Evolutionary conservation across 352 stramenopile species (phyloP).

Genomic region (Pythium rishiriense): DNA sequence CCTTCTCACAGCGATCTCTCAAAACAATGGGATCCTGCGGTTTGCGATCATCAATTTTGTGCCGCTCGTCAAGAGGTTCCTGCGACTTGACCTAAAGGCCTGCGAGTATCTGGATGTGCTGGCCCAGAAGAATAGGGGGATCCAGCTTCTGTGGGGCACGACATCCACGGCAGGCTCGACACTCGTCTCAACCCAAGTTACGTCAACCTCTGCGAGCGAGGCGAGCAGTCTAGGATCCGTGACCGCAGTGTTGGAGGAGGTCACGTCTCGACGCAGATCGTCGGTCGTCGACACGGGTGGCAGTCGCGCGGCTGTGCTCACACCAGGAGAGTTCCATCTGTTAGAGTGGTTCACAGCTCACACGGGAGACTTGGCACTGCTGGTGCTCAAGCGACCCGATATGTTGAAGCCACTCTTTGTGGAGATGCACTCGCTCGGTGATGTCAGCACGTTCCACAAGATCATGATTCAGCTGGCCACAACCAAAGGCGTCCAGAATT

Average conservation of each 20-base stretch:
- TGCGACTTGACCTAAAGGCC: slow-evolving; percentile 56
- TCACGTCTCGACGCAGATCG: not conserved
- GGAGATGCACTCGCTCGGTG: slow-evolving; percentile 55
- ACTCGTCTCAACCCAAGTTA: not conserved
- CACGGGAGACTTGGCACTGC: slow-evolving; percentile 43
- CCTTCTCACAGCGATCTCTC: slow-evolving; percentile 52
- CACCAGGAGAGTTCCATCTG: slow-evolving; percentile 27
- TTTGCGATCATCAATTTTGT: slow-evolving; percentile 75
- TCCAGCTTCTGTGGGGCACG: slow-evolving; percentile 66
- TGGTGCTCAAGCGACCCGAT: slow-evolving; percentile 59
- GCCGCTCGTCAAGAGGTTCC: slow-evolving; percentile 61
- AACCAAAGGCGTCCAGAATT: slow-evolving; percentile 62
- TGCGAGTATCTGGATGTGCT: slow-evolving; percentile 58
- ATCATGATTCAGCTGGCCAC: slow-evolving; percentile 64
- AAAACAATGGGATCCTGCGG: slow-evolving; percentile 69
- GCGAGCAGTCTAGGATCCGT: not conserved
- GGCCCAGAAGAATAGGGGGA: slow-evolving; percentile 46
- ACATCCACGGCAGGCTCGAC: not conserved
- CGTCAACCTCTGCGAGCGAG: not conserved
- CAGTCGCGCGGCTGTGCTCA: not conserved
- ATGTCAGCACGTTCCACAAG: slow-evolving; percentile 55
- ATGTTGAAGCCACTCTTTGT: slow-evolving; percentile 60
- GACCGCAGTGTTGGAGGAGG: slow-evolving; percentile 6
- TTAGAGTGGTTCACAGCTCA: slow-evolving; percentile 68
- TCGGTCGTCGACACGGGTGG: not conserved